Conservation (phyloP, 1,139 yeast species). For the Sugiyamaella paludigena region DNA sequence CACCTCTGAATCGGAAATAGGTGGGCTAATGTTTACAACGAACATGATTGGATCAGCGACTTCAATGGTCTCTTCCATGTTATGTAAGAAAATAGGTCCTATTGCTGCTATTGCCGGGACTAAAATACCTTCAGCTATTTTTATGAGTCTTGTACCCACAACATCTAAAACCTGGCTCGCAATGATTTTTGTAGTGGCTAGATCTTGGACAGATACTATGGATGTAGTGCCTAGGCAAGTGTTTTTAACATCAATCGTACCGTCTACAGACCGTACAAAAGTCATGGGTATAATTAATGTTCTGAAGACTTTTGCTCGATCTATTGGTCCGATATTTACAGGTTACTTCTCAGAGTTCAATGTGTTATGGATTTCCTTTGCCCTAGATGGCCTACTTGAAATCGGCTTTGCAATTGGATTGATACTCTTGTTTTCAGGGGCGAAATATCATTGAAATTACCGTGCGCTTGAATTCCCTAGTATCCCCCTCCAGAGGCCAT, state of each 20-base stretch:
- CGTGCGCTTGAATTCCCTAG: too few relatives aligned
- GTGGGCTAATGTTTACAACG: slow-evolving; percentile 58
- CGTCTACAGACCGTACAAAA: slow-evolving; percentile 60
- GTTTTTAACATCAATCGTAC: slow-evolving; percentile 64
- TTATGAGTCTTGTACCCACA: slow-evolving; percentile 57
- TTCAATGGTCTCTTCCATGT: slow-evolving; percentile 66
- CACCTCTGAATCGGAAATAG: slow-evolving; percentile 38
- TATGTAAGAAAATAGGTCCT: slow-evolving; percentile 71
- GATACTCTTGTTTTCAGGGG: slow-evolving; percentile 22
- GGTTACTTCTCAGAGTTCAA: slow-evolving; percentile 64
- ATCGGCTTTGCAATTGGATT: slow-evolving; percentile 34
- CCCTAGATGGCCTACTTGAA: slow-evolving; percentile 59
- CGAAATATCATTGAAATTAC: slow-evolving; percentile 1
- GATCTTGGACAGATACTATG: slow-evolving; percentile 66
- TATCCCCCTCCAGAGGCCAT: too few relatives aligned
- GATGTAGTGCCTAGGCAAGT: slow-evolving; percentile 92
- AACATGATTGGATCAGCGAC: slow-evolving; percentile 60
- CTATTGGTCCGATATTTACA: slow-evolving; percentile 76
- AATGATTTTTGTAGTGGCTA: slow-evolving; percentile 42
- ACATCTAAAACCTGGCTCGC: slow-evolving; percentile 32
- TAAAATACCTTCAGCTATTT: slow-evolving; percentile 73
- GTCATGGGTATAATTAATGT: slow-evolving; percentile 85
- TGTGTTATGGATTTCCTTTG: slow-evolving; percentile 54
- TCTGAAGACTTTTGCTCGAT: slow-evolving; percentile 79
- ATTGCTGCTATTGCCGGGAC: slow-evolving; percentile 72